Evolutionary conservation across 164 flowering plant species (phyloP).

Genomic region (Warburgia ugandensis): DNA sequence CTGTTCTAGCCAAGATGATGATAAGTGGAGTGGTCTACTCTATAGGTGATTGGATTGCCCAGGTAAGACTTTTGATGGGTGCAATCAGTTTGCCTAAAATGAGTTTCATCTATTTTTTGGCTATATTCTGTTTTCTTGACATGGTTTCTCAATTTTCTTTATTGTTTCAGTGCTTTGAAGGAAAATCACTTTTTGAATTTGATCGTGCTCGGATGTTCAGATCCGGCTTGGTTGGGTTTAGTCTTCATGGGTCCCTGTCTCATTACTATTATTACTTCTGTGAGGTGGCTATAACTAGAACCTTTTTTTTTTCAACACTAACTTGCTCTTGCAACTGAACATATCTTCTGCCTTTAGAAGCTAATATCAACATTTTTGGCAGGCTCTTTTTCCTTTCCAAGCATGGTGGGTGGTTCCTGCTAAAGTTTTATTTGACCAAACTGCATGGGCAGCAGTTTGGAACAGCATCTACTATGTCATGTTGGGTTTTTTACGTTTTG

Average conservation of each 20-base stretch:
- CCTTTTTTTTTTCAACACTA: slow-evolving; percentile 1
- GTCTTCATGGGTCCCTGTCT: slow-evolving; percentile 82
- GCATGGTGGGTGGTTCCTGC: slow-evolving; percentile 98
- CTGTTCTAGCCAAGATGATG: slow-evolving; percentile 78
- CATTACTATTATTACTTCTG: slow-evolving; percentile 77
- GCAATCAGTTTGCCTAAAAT: slow-evolving; percentile 1
- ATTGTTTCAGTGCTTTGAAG: slow-evolving; percentile 59
- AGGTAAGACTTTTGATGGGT: slow-evolving; percentile 24
- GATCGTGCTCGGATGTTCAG: slow-evolving; percentile 65
- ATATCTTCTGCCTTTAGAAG: background rate
- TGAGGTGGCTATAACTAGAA: slow-evolving; percentile 36
- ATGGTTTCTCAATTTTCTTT: background rate
- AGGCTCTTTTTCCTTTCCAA: slow-evolving; percentile 80
- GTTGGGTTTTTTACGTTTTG: slow-evolving; percentile 65
- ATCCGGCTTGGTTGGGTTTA: slow-evolving; percentile 81
- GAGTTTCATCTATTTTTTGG: no score
- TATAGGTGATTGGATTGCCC: slow-evolving; percentile 90
- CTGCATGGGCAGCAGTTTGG: slow-evolving; percentile 85
- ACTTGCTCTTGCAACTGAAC: no score
- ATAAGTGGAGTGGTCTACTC: slow-evolving; percentile 83
- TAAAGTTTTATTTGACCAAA: slow-evolving; percentile 89
- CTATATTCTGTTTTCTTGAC: background rate
- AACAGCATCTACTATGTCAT: slow-evolving; percentile 72
- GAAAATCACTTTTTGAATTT: slow-evolving; percentile 73
- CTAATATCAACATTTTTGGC: slow-evolving; percentile 11